Evolutionary conservation across 2,329 filamentous ascomycete species (phyloP), one percentile per base, ranked within the genome.

Genomic region (Arthrobotrys sinensis): DNA sequence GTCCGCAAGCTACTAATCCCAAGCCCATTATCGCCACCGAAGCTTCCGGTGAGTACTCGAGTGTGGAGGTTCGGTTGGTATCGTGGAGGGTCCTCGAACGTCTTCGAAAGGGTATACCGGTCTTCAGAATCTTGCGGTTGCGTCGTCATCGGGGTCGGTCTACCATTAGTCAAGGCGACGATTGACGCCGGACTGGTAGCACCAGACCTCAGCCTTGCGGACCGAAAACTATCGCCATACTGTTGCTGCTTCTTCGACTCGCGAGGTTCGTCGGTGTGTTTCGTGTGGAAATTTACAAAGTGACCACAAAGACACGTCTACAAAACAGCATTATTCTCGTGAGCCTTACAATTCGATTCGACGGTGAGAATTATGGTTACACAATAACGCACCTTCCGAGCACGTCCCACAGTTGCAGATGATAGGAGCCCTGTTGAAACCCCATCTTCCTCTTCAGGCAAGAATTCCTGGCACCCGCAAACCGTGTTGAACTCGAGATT

Each of bases 231-330:
- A 4, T 71, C 73, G 3, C 48, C 60, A 50, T 65, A 62, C 32
- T 45, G 43, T 7, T 57, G 66, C 38, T 70, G 57, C 43, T 71
- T 77, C 53, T 48, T 65, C 38, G 57, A 36, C 3, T 77, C 73
- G 52, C 60, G 66, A 34, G 66, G 43, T 11, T 57, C 66, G 4
- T 77, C 73, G 66, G 52, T 24, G 34, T 50, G 57, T 66, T 77
- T 77, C 43, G 73, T 66, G 34, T 77, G 73, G 60, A 71, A 77
- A 36, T 77, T 77, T 67, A 77, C 45, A 67, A 77, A 77, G 45
- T 77, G 73, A 21, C 73, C 73, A 52, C 73, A 77, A 46, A 77
- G 67, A 77, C 73, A 77, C 65, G 66, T 77, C 73, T 77, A 70
- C 43, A 46, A 60, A 40, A 48, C 24, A 14, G 24, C 24, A 28